Base-by-base conservation (phyloP, 441 rosid genomes). In the Arabidopsis hybrid region DNA sequence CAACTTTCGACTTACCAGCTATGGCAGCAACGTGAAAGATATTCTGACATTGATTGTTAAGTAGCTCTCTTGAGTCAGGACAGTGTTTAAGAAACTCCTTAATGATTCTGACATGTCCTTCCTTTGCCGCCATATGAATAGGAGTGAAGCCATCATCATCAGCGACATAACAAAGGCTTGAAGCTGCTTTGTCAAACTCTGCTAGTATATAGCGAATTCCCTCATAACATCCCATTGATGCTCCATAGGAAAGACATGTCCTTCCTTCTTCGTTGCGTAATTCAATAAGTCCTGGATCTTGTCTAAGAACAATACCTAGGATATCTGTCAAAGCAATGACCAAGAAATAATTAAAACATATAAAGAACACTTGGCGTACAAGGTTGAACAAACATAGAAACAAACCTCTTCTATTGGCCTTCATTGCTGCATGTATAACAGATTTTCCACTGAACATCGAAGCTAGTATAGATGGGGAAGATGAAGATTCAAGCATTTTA, bases 131-230 rank as follows among this genome's bases (percentile, higher is more conserved):
- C 63, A 52, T 47, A 40, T 51, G 69, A 40, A 72, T 63, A 0
- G 68, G 55, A 63, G 13, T 9, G 7, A 72, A 51, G 0, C 76
- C 76, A 63, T 72, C 55, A 26, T 72, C 43, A 72, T 72, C 69
- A 52, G 34, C 0, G 6, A 39, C 5, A 12, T 72, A 72, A 52
- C 60, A 71, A 0, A 49, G 59, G n/a, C 8, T 2, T 11, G 36
- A 34, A 34, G 36, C 36, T 34, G 36, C 7, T 34, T 34, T 34
- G 8, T 34, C 36, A 6, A 34, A 34, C 7, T 34, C 36, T 34
- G 7, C 7, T 34, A 34, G 36, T 34, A 34, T 34, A 34, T 6
- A 38, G 10, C 40, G 8, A 8, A 38, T 8, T 8, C 40, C 40
- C 4, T 57, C 65, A 57, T 56, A 56, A 32, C 3, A 69, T 17